Percentiles rank a stretch among this genome's conserved stretches.
phyloP scores from a whole-genome alignment of 495 filamentous ascomycete genomes.

The Trichoderma virens region DNA sequence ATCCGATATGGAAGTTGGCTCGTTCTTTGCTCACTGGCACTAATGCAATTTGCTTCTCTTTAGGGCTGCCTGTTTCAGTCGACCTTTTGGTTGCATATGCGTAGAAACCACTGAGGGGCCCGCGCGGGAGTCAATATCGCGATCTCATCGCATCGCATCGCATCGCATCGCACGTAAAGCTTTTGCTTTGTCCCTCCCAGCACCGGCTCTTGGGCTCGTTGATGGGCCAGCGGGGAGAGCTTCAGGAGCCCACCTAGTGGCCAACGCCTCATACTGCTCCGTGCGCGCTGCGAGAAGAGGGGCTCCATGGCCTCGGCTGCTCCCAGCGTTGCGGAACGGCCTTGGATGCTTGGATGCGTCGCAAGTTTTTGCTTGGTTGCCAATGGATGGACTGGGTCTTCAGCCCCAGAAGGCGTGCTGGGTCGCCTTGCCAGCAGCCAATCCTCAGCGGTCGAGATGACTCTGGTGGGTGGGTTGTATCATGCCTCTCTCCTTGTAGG shows the following conservation, averaged over 20 bases:
- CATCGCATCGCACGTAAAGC: no score
- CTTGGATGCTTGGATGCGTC: not conserved
- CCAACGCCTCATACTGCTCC: not conserved
- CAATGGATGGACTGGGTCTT: not conserved
- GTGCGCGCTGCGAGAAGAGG: not conserved
- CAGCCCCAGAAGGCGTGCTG: constrained; percentile 4
- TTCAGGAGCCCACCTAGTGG: not conserved
- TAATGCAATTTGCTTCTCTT: no score
- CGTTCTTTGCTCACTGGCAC: no score
- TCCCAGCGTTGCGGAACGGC: not conserved
- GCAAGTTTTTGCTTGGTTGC: not conserved
- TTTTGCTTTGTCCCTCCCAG: no score
- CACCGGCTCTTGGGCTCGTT: not conserved
- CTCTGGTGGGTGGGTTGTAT: not conserved
- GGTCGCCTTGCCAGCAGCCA: not conserved
- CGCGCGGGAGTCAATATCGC: not conserved
- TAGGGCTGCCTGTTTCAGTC: no score
- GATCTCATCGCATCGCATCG: not conserved
- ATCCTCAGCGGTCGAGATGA: not conserved
- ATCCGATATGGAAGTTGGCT: no score
- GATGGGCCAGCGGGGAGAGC: not conserved
- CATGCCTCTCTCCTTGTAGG: not conserved
- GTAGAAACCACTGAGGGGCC: no score
- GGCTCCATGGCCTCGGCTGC: not conserved
- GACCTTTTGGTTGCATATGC: no score